Evolutionary conservation across 2,329 filamentous ascomycete genomes (phyloP).

Genomic region (Elsinoe fawcettii): DNA sequence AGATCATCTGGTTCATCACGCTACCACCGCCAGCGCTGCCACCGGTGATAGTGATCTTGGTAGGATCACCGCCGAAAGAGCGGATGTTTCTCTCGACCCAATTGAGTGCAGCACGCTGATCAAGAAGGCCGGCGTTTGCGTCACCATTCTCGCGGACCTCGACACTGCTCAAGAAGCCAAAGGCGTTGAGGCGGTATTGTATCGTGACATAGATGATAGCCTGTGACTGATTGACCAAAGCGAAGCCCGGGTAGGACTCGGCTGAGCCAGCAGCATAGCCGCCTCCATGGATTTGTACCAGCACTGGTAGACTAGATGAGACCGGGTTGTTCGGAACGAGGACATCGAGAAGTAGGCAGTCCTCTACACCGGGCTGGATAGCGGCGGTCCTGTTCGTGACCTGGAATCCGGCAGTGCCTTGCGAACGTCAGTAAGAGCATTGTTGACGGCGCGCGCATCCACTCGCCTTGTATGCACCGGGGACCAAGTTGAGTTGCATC

Average conservation of each 20-base stretch:
- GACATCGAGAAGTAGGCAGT: slow-evolving; percentile 37
- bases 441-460: neutral
- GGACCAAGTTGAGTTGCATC: slow-evolving; percentile 25
- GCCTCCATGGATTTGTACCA: slow-evolving; percentile 28
- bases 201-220: slow-evolving; percentile 28
- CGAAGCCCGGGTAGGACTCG: slow-evolving; percentile 21
- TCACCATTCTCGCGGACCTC: slow-evolving; percentile 19
- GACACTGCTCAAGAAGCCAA: slow-evolving; percentile 22
- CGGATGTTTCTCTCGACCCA: slow-evolving; percentile 21
- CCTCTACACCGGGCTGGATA: slow-evolving; percentile 27
- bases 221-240: slow-evolving; percentile 26
- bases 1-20: slow-evolving; percentile 29
- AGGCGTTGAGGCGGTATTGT: slow-evolving; percentile 27
- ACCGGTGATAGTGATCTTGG: slow-evolving; percentile 22
- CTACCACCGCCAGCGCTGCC: slow-evolving; percentile 25
- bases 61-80: slow-evolving; percentile 23
- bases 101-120: slow-evolving; percentile 21
- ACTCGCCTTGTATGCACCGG: slow-evolving; percentile 24
- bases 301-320: slow-evolving; percentile 24
- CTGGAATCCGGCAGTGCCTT: slow-evolving; percentile 19
- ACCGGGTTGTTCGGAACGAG: slow-evolving; percentile 31
- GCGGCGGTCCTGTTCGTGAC: slow-evolving; percentile 13
- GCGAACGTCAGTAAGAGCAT: neutral
- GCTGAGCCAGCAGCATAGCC: slow-evolving; percentile 30
- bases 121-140: slow-evolving; percentile 21